phyloP scores from a whole-genome alignment of 257 asterid genomes.

The Solanum phureja region DNA sequence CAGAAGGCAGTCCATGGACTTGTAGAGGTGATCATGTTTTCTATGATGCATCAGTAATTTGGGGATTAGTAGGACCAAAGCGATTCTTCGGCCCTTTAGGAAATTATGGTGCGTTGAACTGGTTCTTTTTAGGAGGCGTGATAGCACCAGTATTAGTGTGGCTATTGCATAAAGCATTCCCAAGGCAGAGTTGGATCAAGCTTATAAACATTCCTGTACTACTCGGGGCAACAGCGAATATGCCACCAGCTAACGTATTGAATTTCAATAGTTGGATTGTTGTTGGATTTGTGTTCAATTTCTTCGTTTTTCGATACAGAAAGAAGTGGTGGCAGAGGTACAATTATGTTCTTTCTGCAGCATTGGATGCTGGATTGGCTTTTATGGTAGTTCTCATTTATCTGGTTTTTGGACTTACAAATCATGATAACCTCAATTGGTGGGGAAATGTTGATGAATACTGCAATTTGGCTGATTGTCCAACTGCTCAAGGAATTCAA shows the following conservation, averaged over 20 bases:
- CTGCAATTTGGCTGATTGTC: conserved; percentile 45
- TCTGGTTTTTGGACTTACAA: conserved; percentile 22
- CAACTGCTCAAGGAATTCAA: conserved; percentile 44
- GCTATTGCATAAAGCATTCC: conserved; percentile 36
- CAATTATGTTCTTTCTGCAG: conserved; percentile 62
- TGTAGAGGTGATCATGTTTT: conserved; percentile 50
- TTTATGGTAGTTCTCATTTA: conserved; percentile 46
- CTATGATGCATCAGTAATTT: conserved; percentile 68
- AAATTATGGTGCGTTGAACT: conserved; percentile 48
- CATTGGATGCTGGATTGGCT: conserved; percentile 70
- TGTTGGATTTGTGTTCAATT: conserved; percentile 42
- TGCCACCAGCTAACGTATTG: conserved; percentile 61
- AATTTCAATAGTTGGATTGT: conserved; percentile 64
- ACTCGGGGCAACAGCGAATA: conserved; percentile 35
- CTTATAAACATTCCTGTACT: conserved; percentile 59
- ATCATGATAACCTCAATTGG: conserved; percentile 24
- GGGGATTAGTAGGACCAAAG: conserved; percentile 69
- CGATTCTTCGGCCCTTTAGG: conserved; percentile 47
- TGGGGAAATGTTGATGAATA: conserved; percentile 49
- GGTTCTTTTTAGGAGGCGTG: conserved; percentile 55
- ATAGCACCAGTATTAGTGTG: conserved; percentile 42
- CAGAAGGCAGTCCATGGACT: conserved; percentile 57
- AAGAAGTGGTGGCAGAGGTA: conserved; percentile 81
- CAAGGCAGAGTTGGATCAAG: conserved; percentile 40
- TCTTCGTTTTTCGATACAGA: conserved; percentile 34